phyloP scores from a whole-genome alignment of 352 stramenopile species.

The Pythium oligandrum region DNA sequence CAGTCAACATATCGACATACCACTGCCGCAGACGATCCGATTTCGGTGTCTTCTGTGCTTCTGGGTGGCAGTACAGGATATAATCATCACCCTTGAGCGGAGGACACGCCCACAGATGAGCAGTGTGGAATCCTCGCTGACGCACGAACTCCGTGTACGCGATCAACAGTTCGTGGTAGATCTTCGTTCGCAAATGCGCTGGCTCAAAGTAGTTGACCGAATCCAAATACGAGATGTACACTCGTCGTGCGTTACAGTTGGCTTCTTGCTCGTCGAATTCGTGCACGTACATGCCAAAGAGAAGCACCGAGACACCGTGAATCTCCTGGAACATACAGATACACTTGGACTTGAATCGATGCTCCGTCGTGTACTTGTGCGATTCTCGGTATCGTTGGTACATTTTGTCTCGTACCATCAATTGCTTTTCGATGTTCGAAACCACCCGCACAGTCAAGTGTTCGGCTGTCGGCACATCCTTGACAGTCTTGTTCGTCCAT shows the following conservation, averaged over 20 bases:
- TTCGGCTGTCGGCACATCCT: conserved; percentile 90
- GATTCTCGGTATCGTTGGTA: conserved; percentile 92
- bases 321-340: conserved; percentile 99
- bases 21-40: conserved; percentile 96
- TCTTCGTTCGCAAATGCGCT: conserved; percentile 94
- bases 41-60: conserved; percentile 98
- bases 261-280: conserved; percentile 98
- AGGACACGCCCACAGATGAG: conserved; percentile 99
- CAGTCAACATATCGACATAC: conserved; percentile 91
- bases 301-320: conserved; percentile 97
- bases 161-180: conserved; percentile 99
- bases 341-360: conserved; percentile 96
- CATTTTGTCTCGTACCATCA: conserved; percentile 95
- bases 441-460: conserved; percentile 93
- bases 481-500: conserved; percentile 75
- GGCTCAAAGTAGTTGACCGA: conserved; percentile 99
- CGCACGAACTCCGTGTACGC: conserved; percentile 98
- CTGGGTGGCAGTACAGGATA: conserved; percentile 99
- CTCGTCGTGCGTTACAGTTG: conserved; percentile 90
- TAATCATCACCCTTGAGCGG: conserved; percentile 99
- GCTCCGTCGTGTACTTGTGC: conserved; percentile 85
- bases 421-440: conserved; percentile 94
- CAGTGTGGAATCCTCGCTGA: conserved; percentile 95
- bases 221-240: conserved; percentile 99
- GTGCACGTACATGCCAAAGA: conserved; percentile 99